These are phyloP conservation scores for Ceratobasidium sp. DNA, from an alignment of 1,284 basidiomycete genomes.

Conservation along the genomic window DNA sequence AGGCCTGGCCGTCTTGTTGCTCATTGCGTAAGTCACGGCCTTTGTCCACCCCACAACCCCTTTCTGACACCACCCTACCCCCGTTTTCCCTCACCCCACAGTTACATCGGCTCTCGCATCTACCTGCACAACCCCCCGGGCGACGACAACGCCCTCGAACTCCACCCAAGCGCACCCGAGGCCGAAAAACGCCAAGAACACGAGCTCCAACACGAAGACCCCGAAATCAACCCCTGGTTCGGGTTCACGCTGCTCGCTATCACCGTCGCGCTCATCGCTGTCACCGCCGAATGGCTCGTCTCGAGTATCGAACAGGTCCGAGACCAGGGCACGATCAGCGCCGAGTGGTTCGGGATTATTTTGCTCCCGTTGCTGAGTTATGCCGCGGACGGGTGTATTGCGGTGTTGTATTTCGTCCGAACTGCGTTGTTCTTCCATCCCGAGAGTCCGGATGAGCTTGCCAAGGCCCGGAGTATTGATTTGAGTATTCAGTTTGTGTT, in stretches of 20 bases:
- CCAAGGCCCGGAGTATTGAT: slow-evolving; percentile 70
- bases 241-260: slow-evolving; percentile 64
- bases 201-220: slow-evolving; percentile 59
- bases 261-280: slow-evolving; percentile 68
- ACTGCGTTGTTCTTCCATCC: slow-evolving; percentile 52
- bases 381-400: slow-evolving; percentile 70
- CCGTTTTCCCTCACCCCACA: slow-evolving; percentile 49
- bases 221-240: slow-evolving; percentile 69
- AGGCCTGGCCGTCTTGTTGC: slow-evolving; percentile 68
- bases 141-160: slow-evolving; percentile 61
- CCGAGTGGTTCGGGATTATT: slow-evolving; percentile 72
- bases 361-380: slow-evolving; percentile 75
- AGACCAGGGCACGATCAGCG: slow-evolving; percentile 52
- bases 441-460: slow-evolving; percentile 61
- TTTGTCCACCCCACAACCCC: slow-evolving; percentile 15
- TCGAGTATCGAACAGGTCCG: slow-evolving; percentile 68
- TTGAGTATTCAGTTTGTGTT: slow-evolving; percentile 73
- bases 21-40: slow-evolving; percentile 62
- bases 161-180: slow-evolving; percentile 61
- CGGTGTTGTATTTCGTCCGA: slow-evolving; percentile 63
- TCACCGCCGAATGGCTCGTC: slow-evolving; percentile 75
- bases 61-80: background rate
- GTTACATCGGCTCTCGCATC: slow-evolving; percentile 71
- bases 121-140: slow-evolving; percentile 76
- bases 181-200: slow-evolving; percentile 56